Evolutionary conservation across 495 filamentous ascomycete species (phyloP), one percentile per base, ranked within the genome.

Genomic region (Podospora bellae-mahoneyi): DNA sequence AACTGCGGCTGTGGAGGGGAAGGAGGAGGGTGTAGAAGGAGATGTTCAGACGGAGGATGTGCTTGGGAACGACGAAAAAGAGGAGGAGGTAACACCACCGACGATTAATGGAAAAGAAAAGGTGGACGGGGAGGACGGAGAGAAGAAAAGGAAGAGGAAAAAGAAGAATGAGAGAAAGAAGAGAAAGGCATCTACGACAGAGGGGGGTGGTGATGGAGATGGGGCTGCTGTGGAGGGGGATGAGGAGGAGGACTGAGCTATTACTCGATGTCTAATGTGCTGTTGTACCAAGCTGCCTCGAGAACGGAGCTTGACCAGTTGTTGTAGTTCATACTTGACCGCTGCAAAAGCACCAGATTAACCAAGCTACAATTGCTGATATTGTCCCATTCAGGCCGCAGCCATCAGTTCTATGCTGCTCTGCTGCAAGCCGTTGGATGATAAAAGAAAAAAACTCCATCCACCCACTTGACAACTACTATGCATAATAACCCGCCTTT

Each of bases 121-220:
- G 4, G 55, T 9, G 4, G 18, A 26, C n/a, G 23, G 55, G 18
- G 18, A 58, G 18, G 55, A 9, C 6, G 19, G 0, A 26, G 6
- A 26, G 18, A 58, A 58, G 55, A 58, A n/a, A 26, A 58, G 23
- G 55, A 58, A 58, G 19, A 58, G n/a, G n/a, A 58, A 58, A n/a
- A 58, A 58, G 55, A 58, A 58, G n/a, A 58, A 18, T 26, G 5
- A 58, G 55, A 58, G 26, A 10, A 58, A 58, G 55, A 18, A 7
- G n/a, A 58, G 18, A 18, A 18, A 7, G n/a, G 55, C n/a, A 4
- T 19, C 55, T 58, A n/a, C 4, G n/a, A n/a, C 55, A 58, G 55
- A 20, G 55, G 55, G 10, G 1, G n/a, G 6, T 13, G 39, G 5
- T 13, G 5, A 48, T 3, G 39, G 9, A 9, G 39, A 10, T 32